Evolutionary conservation across 331 rosid species (phyloP).

Genomic region (Dryas integrifolia): DNA sequence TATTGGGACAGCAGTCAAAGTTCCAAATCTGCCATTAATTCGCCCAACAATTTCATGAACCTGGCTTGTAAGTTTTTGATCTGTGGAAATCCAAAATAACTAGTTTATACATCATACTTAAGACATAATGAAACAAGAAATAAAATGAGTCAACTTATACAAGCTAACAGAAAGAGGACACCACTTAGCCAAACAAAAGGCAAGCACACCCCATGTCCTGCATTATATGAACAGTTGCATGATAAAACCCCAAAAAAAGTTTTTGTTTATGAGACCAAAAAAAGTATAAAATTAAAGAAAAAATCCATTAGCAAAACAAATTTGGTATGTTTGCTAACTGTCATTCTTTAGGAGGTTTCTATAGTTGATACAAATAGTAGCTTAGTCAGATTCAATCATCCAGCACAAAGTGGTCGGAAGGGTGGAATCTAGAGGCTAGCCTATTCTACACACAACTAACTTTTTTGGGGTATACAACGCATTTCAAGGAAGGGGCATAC

Average conservation of each 20-base stretch:
- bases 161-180: background rate
- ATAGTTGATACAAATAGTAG: background rate
- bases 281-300: no score
- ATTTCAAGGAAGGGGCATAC: constrained; percentile 43
- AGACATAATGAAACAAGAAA: constrained; percentile 3
- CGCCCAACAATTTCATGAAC: constrained; percentile 96
- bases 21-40: constrained; percentile 83
- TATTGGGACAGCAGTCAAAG: constrained; percentile 74
- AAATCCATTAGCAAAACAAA: no score
- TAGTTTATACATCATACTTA: constrained; percentile 16
- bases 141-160: constrained; percentile 5
- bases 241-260: background rate
- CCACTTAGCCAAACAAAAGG: background rate
- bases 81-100: constrained; percentile 49
- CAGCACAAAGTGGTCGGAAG: constrained; percentile 1
- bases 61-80: constrained; percentile 89
- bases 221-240: background rate
- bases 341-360: no score
- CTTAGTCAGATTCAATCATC: background rate
- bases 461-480: constrained; percentile 1
- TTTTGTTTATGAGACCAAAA: no score
- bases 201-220: background rate
- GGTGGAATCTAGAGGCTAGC: constrained; percentile 7
- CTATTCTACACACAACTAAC: constrained; percentile 20
- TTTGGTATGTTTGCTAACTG: no score